Conservation (phyloP, 495 filamentous ascomycete species). For the Xylaria scruposa region DNA sequence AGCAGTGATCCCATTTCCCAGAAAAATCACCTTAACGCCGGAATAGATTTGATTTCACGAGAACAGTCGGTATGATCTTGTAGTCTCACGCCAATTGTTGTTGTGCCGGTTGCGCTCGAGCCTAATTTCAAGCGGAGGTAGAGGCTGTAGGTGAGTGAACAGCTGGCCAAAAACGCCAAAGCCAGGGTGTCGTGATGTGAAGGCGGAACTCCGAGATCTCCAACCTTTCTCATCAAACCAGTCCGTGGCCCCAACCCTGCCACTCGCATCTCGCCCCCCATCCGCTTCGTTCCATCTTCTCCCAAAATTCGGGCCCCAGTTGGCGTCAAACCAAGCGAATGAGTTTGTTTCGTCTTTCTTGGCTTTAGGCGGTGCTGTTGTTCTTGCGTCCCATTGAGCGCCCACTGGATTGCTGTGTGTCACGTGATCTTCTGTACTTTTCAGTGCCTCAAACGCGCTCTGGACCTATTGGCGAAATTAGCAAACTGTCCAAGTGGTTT, state of each 20-base stretch:
- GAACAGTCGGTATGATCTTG: slow-evolving; percentile 6
- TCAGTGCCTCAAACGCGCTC: background rate
- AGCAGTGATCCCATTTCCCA: background rate
- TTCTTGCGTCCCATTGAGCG: background rate
- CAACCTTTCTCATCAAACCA: slow-evolving; percentile 15
- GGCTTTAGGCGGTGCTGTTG: background rate
- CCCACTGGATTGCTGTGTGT: background rate
- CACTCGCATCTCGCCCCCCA: background rate
- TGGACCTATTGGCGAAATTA: slow-evolving; percentile 7
- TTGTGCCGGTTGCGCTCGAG: background rate
- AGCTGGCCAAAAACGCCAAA: slow-evolving; percentile 1
- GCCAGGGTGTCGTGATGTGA: slow-evolving; percentile 2
- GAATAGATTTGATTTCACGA: background rate
- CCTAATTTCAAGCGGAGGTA: background rate
- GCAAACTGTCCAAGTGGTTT: background rate
- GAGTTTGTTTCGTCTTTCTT: background rate
- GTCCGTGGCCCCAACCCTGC: background rate
- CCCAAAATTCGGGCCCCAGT: background rate
- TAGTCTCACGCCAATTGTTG: slow-evolving; percentile 5
- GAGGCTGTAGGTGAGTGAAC: background rate
- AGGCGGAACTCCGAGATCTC: slow-evolving; percentile 8
- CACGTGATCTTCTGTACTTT: background rate
- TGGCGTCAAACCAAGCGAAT: slow-evolving; percentile 6
- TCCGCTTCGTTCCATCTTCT: background rate
- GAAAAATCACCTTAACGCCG: background rate